phyloP scores from a whole-genome alignment of 352 stramenopile species.

The Globisporangium abappressorium region DNA sequence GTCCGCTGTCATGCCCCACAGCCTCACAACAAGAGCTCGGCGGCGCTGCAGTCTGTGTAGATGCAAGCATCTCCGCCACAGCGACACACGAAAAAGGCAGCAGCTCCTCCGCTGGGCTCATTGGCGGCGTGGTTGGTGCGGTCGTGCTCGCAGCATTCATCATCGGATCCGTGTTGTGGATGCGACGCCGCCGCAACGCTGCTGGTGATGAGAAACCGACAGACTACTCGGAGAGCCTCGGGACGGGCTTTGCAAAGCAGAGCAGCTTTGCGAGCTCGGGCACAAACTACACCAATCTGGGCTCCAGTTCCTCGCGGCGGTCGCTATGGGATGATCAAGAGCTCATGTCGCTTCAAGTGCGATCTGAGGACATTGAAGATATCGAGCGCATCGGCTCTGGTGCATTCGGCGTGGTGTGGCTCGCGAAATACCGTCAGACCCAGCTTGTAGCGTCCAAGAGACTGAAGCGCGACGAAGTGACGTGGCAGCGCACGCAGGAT shows the following conservation, averaged over 20 bases:
- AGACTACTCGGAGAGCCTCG: slow-evolving; percentile 2
- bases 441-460: slow-evolving; percentile 49
- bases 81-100: not conserved
- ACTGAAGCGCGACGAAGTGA: slow-evolving; percentile 41
- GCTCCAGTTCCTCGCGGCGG: slow-evolving; percentile 8
- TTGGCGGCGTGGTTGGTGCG: slow-evolving; percentile 5
- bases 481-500: slow-evolving; percentile 29
- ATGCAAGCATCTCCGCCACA: not conserved
- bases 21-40: slow-evolving; percentile 4
- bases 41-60: slow-evolving; percentile 5
- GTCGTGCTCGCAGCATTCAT: not conserved
- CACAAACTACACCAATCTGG: slow-evolving; percentile 12
- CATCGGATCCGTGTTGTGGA: slow-evolving; percentile 9
- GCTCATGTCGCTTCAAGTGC: slow-evolving; percentile 45
- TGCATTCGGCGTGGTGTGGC: slow-evolving; percentile 44
- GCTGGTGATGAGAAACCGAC: not conserved
- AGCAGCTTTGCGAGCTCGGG: not conserved
- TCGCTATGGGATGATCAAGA: slow-evolving; percentile 58
- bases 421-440: slow-evolving; percentile 39
- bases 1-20: not conserved
- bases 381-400: slow-evolving; percentile 44
- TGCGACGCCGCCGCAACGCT: not conserved
- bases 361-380: slow-evolving; percentile 47
- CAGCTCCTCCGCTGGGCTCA: not conserved
- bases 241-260: not conserved